Evolutionary conservation across 2,329 filamentous ascomycete genomes (phyloP), one percentile per base, ranked within the genome.

Genomic region (Canariomyces notabilis): DNA sequence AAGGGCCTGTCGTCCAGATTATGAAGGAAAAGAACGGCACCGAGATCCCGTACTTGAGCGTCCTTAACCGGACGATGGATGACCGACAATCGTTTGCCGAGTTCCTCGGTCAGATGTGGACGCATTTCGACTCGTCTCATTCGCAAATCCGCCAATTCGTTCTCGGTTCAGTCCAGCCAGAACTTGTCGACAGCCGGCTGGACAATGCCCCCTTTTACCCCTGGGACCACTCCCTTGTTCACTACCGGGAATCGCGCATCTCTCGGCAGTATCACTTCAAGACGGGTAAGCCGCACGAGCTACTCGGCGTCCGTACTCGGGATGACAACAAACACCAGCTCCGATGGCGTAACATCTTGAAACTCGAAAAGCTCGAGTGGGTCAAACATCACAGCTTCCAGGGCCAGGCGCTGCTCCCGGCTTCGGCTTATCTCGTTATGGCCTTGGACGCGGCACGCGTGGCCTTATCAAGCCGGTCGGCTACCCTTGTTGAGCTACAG

Each of bases 371-470:
- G 35, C 40, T 73, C 8, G 62, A 66, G 0, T 75, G 71, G 71
- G 51, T 67, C 2, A 47, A 59, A 23, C 63, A 64, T 16, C 72
- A 75, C 51, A 55, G 54, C 6, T 70, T 75, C 26, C 69, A 72
- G 48, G 67, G 66, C 1, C 66, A 72, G 42, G 62, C 66, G 4
- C 57, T 76, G 14, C 58, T 75, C 7, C 73, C 73, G 2, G 71
- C 67, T 3, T 72, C 73, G 2, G 72, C 66, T 0, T 76, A 74
- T 52, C 66, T 69, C 29, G 49, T 68, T 37, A 74, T 75, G 67
- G 70, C 69, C 1, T 52, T 73, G 6, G 72, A 75, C 37, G 72
- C 72, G 3, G 66, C 67, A 1, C 60, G 54, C 3, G 54, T 49
- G 1, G 52, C 64, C 1, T 33, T 65, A 5, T 53, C 49, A 1